A percentile compares a stretch with the other conserved stretches of the same genome.
phyloP scores from a whole-genome alignment of 2,329 filamentous ascomycete genomes.

The Alternaria longipes region DNA sequence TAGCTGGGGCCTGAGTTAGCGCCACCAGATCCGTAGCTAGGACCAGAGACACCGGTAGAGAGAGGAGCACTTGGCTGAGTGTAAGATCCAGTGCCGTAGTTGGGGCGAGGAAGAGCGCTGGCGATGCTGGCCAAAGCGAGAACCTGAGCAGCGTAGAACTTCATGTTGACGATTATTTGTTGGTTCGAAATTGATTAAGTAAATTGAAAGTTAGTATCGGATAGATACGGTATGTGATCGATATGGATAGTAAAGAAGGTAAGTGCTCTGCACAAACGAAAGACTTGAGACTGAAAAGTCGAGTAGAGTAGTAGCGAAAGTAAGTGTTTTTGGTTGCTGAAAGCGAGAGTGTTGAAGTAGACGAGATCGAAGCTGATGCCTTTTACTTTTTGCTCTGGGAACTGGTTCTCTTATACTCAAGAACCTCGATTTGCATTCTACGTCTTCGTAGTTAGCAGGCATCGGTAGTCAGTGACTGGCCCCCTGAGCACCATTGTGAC shows the following conservation, averaged over 20 bases:
- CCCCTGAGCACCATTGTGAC: conserved; percentile 2
- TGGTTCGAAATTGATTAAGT: not conserved
- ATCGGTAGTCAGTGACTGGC: not conserved
- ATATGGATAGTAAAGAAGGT: conserved; percentile 1
- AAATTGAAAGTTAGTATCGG: conserved; percentile 2
- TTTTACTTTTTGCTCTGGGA: conserved; percentile 9
- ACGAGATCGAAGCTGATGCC: conserved; percentile 10
- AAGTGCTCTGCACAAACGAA: conserved; percentile 14
- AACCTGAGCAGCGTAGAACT: conserved; percentile 14
- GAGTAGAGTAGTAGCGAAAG: conserved; percentile 4
- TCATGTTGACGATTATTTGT: conserved; percentile 12
- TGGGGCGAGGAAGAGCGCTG: conserved; percentile 12
- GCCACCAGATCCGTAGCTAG: conserved; percentile 1
- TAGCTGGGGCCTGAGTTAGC: conserved; percentile 7
- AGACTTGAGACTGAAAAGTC: conserved; percentile 3
- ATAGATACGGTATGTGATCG: not conserved
- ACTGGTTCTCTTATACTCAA: conserved; percentile 15
- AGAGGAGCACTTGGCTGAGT: conserved; percentile 2
- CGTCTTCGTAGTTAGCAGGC: not conserved
- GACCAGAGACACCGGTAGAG: not conserved
- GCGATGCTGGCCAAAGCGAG: conserved; percentile 14
- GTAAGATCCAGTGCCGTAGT: not conserved
- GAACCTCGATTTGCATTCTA: not conserved
- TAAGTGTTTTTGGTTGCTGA: conserved; percentile 2
- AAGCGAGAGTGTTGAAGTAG: conserved; percentile 14